Base-by-base conservation (phyloP, 345 rosid genomes). In the Eucalyptus tenuipes region DNA sequence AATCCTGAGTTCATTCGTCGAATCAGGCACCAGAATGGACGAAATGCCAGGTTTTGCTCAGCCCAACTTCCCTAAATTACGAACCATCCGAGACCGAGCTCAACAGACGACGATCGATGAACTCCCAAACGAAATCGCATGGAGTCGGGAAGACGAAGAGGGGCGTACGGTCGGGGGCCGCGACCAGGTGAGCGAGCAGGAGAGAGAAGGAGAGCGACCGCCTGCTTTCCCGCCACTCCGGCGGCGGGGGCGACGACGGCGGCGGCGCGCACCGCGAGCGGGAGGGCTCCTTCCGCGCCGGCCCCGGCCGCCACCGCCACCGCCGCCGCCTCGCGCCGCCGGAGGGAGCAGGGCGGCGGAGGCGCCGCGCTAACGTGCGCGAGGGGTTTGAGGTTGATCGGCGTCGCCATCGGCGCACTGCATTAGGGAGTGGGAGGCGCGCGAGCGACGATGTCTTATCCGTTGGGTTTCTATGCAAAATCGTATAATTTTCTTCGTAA, bases 131-230 rank as follows among this genome's bases (percentile, higher is more conserved):
- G 27, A 75, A 37, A 37, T 20, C 47, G 4, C 47, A 1, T 40
- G 47, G 47, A 75, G 47, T 11, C 29, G 24, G 15, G 47, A 11
- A 75, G 82, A 75, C 7, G 16, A 75, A 11, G 82, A 75, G 82
- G 15, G 47, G 47, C 47, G 27, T 94, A 96, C 98, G 61, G 88
- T 92, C 88, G 3, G 96, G 95, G 47, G 89, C 49, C 80, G 91
- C 79, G 86, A 95, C 88, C 85, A 92, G 85, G 86, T 86, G 93
- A 42, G 95, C 92, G 89, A 93, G 90, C 84, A 93, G 71, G 89
- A 95, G 92, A 87, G 97, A 94, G 90, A 94, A 24, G 92, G 98
- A 95, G 91, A 93, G 90, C 87, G 92, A 89, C 91, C 97, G 95
- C 88, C 96, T 92, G 94, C 92, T 94, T 57, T 89, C 92, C 85